Conservation (phyloP, 108 stramenopile genomes). For the Cyclotella cryptica region DNA sequence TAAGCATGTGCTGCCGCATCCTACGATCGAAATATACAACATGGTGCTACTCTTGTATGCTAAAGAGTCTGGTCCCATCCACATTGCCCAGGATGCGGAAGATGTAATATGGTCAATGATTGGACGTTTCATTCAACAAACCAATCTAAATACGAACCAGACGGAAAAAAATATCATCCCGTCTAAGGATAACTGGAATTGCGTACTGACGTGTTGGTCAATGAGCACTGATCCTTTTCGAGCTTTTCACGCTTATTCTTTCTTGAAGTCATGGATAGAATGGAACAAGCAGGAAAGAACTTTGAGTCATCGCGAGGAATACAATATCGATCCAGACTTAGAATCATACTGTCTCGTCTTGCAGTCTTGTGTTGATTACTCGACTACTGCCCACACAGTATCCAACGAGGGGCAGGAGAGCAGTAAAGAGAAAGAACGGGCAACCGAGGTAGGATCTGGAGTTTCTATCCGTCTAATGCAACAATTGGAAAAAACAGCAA, state of each 20-base stretch:
- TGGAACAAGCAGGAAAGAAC: constrained; percentile 16
- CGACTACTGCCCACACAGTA: background rate
- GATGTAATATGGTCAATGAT: constrained; percentile 52
- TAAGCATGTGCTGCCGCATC: constrained; percentile 19
- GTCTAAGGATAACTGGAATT: constrained; percentile 41
- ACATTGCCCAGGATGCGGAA: constrained; percentile 39
- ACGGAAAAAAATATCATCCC: constrained; percentile 13
- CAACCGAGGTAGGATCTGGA: constrained; percentile 32
- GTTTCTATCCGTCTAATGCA: constrained; percentile 35
- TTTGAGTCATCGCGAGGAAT: background rate
- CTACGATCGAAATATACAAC: constrained; percentile 37
- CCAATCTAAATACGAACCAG: background rate
- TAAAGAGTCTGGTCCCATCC: constrained; percentile 31
- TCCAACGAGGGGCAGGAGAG: background rate
- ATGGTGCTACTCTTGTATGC: constrained; percentile 35
- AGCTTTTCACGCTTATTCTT: constrained; percentile 32
- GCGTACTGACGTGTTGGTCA: constrained; percentile 49
- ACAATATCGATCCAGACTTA: background rate
- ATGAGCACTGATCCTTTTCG: constrained; percentile 37
- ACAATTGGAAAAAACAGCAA: constrained; percentile 11
- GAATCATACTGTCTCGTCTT: constrained; percentile 23
- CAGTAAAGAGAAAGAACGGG: background rate
- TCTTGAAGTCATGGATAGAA: constrained; percentile 32
- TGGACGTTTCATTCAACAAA: constrained; percentile 15
- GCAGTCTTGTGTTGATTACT: constrained; percentile 23